Conservation (phyloP, 2,329 filamentous ascomycete genomes). For the Dactylonectria macrodidyma region DNA sequence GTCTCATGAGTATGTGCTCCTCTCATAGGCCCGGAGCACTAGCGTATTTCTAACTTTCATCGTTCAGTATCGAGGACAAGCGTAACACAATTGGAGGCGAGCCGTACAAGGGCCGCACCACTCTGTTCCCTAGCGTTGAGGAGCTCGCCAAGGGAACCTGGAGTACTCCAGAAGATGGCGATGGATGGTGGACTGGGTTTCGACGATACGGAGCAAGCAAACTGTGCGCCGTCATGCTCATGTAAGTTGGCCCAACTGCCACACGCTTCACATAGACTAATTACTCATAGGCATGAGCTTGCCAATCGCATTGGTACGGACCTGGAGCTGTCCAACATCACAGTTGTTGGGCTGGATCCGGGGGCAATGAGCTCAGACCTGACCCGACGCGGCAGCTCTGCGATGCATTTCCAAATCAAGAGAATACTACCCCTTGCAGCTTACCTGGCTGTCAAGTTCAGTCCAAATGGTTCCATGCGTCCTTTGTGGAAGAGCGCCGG, state of each 20-base stretch:
- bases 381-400: constrained; percentile 44
- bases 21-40: neutral
- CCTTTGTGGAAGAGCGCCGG: constrained; percentile 52
- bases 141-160: constrained; percentile 53
- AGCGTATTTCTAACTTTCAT: constrained; percentile 22
- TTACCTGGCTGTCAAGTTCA: constrained; percentile 41
- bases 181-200: constrained; percentile 48
- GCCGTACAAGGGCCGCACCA: constrained; percentile 45
- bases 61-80: constrained; percentile 47
- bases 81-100: constrained; percentile 42
- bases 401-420: constrained; percentile 44
- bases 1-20: constrained; percentile 52
- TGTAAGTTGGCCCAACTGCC: constrained; percentile 38
- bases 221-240: constrained; percentile 56
- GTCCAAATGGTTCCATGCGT: constrained; percentile 50
- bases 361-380: constrained; percentile 55
- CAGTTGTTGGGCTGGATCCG: constrained; percentile 56
- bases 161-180: constrained; percentile 50
- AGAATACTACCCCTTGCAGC: constrained; percentile 45
- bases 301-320: constrained; percentile 53
- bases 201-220: constrained; percentile 58
- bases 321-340: constrained; percentile 52
- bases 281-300: constrained; percentile 51
- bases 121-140: constrained; percentile 50
- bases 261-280: constrained; percentile 24